Percentiles rank a stretch among this genome's conserved stretches.
Conservation (phyloP, 1,284 basidiomycete species). For the Anthracocystis setariae region DNA sequence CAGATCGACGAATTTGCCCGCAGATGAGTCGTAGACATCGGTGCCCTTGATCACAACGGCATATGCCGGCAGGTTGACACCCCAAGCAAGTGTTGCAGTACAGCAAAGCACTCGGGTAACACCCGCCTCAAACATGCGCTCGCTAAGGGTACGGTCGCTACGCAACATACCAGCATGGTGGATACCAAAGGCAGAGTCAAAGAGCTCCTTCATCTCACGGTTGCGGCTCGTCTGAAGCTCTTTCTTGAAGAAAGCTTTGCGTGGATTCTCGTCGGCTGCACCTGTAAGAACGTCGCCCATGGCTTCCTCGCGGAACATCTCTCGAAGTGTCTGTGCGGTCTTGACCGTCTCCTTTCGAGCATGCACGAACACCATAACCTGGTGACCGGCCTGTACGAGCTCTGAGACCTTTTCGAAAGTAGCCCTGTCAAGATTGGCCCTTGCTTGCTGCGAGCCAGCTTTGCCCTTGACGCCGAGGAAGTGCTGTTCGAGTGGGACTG, state of each 20-base stretch:
- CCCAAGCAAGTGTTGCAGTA: slow-evolving; percentile 98
- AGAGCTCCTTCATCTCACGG: slow-evolving; percentile 95
- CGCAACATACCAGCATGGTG: slow-evolving; percentile 99
- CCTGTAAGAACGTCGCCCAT: slow-evolving; percentile 76
- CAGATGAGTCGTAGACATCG: slow-evolving; percentile 77
- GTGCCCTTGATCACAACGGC: slow-evolving; percentile 98
- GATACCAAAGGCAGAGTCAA: slow-evolving; percentile 90
- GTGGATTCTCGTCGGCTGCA: slow-evolving; percentile 49
- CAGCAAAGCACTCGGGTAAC: slow-evolving; percentile 95
- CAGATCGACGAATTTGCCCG: slow-evolving; percentile 81
- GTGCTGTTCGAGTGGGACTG: slow-evolving; percentile 96
- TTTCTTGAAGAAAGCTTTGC: slow-evolving; percentile 73
- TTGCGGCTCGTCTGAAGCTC: slow-evolving; percentile 85
- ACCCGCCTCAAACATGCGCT: slow-evolving; percentile 89
- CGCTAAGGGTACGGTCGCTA: slow-evolving; percentile 93
- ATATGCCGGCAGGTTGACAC: slow-evolving; percentile 98
- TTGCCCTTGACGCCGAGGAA: slow-evolving; percentile 97
- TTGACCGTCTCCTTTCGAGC: slow-evolving; percentile 98
- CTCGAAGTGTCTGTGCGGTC: slow-evolving; percentile 84
- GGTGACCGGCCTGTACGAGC: slow-evolving; percentile 73
- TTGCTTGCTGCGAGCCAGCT: slow-evolving; percentile 77
- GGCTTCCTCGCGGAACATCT: slow-evolving; percentile 81
- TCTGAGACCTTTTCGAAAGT: slow-evolving; percentile 80
- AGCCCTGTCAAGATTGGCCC: slow-evolving; percentile 87
- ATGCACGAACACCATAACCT: slow-evolving; percentile 99